phyloP scores from a whole-genome alignment of 2,329 filamentous ascomycete species.

The Alternaria panax region DNA sequence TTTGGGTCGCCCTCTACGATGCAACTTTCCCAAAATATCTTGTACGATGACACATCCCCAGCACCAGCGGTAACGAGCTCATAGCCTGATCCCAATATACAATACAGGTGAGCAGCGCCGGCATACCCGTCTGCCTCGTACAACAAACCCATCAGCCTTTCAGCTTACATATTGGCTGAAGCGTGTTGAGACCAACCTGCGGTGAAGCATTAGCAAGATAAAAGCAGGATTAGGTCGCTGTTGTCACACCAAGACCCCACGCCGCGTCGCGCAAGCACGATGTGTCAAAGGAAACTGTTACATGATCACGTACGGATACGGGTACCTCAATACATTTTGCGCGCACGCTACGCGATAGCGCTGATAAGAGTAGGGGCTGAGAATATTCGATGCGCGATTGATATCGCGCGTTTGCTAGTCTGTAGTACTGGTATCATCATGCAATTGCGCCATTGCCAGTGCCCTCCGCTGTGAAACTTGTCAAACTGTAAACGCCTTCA shows the following conservation, averaged over 20 bases:
- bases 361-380: not conserved
- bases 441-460: not conserved
- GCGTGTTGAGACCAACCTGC: not conserved
- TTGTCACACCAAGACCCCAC: not conserved
- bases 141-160: not conserved
- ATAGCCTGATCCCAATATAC: not conserved
- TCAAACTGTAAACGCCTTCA: not conserved
- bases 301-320: not conserved
- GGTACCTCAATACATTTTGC: constrained; percentile 1
- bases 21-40: not conserved
- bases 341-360: not conserved
- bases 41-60: not conserved
- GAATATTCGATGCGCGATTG: not conserved
- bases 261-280: not conserved
- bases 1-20: not conserved
- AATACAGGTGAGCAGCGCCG: not conserved
- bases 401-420: not conserved
- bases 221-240: not conserved
- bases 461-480: not conserved
- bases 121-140: not conserved
- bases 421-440: not conserved
- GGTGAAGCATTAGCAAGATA: not conserved
- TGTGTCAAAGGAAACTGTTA: constrained; percentile 1
- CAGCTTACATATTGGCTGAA: not conserved
- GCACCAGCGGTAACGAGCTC: not conserved